phyloP scores from a whole-genome alignment of 2,329 filamentous ascomycete genomes.

The Curvularia hawaiiensis region DNA sequence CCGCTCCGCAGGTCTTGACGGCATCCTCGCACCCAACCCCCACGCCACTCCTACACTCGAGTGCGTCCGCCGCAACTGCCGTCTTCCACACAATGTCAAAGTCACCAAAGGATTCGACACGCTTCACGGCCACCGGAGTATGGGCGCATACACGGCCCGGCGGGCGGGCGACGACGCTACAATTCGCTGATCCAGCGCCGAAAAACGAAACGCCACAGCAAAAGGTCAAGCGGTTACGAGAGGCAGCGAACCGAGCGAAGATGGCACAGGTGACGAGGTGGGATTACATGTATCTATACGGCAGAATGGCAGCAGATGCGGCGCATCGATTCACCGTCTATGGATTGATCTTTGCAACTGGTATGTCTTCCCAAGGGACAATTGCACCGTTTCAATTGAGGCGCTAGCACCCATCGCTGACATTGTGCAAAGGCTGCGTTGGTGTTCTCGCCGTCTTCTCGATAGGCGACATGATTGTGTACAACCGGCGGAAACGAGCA shows the following conservation, averaged over 20 bases:
- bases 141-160: conserved; percentile 70
- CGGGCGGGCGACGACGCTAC: conserved; percentile 48
- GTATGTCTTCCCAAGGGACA: conserved; percentile 47
- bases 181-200: conserved; percentile 48
- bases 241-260: conserved; percentile 54
- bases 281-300: conserved; percentile 53
- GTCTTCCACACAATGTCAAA: conserved; percentile 57
- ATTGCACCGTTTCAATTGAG: conserved; percentile 4
- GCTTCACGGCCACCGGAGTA: conserved; percentile 73
- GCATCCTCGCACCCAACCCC: conserved; percentile 19
- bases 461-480: conserved; percentile 68
- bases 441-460: conserved; percentile 68
- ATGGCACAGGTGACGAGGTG: conserved; percentile 58
- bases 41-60: conserved; percentile 9
- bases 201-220: conserved; percentile 59
- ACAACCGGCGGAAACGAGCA: conserved; percentile 68
- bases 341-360: conserved; percentile 65
- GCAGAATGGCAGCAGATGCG: conserved; percentile 58
- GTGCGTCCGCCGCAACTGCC: conserved; percentile 8
- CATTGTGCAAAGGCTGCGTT: conserved; percentile 56
- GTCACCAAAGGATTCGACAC: conserved; percentile 78
- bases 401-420: conserved; percentile 13
- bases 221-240: conserved; percentile 58
- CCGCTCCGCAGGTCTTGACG: conserved; percentile 23
- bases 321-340: conserved; percentile 65